Base-by-base conservation (phyloP, 2,329 filamentous ascomycete species). In the Diaporthe sp. region DNA sequence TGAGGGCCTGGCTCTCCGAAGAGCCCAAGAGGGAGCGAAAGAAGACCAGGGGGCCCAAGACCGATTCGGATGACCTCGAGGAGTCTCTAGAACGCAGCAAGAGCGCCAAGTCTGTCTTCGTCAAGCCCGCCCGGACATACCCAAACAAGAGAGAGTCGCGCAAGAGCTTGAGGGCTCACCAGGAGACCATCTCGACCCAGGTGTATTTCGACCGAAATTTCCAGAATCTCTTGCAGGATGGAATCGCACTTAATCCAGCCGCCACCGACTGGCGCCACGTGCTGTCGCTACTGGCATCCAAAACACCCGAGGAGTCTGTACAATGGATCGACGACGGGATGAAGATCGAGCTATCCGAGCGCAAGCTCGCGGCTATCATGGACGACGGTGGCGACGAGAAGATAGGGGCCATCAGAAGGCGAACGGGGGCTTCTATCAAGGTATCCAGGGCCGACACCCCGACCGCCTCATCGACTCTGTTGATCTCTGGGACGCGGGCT, bases 191-290 rank as follows among this genome's bases (percentile, higher is more conserved):
- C 22, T 79, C 79, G n/a, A 81, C 82, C 9, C 87, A 88, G 76
- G 76, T 81, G 3, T 83, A 83, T 5, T 80, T 85, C 57, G 82
- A 85, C 55, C 79, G 79, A 25, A 80, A 85, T 31, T 83, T 82
- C 75, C 77, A 28, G 25, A 70, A 75, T 10, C 13, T 55, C 7
- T 4, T 65, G 37, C 1, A 31, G 1, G 8, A 42, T 25, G 46
- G 39, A 7, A 65, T 25, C 9, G 3, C 15, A 12, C 5, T 57
- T 9, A 55, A 34, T 12, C 46, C 61, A 2, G 3, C 3, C 1
- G 34, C 71, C n/a, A 68, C 83, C 1, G 81, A 85, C 75, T 89
- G 87, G 87, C 83, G 81, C 19, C 77, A 80, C 8, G 84, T 85
- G 15, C 82, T 89, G 55, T 76, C 80, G 12, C 76, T 83, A 5